These are phyloP conservation scores for Tuber magnatum DNA, from an alignment of 495 filamentous ascomycete genomes.

Conservation along the genomic window DNA sequence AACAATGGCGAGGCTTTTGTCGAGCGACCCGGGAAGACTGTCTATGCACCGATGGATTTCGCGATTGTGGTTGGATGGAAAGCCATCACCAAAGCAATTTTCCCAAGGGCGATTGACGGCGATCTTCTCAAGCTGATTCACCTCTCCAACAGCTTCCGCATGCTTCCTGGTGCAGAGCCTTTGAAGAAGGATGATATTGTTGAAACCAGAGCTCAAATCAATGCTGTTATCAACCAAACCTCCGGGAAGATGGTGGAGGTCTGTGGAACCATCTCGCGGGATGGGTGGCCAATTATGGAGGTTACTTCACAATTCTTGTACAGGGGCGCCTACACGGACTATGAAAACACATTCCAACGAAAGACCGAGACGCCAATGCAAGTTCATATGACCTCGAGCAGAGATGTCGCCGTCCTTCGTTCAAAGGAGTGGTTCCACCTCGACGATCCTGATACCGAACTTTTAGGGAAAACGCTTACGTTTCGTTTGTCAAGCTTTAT, in stretches of 20 bases:
- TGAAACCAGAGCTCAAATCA: slow-evolving; percentile 89
- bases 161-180: slow-evolving; percentile 91
- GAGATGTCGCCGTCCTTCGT: slow-evolving; percentile 85
- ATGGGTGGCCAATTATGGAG: slow-evolving; percentile 89
- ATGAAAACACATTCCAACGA: slow-evolving; percentile 95
- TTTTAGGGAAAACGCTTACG: slow-evolving; percentile 84
- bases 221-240: slow-evolving; percentile 94
- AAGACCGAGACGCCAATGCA: slow-evolving; percentile 95
- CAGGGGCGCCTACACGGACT: slow-evolving; percentile 84
- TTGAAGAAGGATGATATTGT: slow-evolving; percentile 90
- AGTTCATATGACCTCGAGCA: slow-evolving; percentile 72
- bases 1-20: slow-evolving; percentile 99
- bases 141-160: slow-evolving; percentile 92
- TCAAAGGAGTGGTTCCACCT: slow-evolving; percentile 97
- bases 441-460: slow-evolving; percentile 68
- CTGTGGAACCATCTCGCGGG: slow-evolving; percentile 84
- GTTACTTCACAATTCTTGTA: slow-evolving; percentile 98
- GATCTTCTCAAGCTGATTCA: slow-evolving; percentile 93
- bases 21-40: slow-evolving; percentile 87
- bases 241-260: slow-evolving; percentile 99
- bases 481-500: slow-evolving; percentile 90
- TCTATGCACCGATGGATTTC: slow-evolving; percentile 97
- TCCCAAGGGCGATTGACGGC: slow-evolving; percentile 88
- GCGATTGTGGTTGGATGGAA: slow-evolving; percentile 99
- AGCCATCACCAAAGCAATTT: slow-evolving; percentile 96